Conservation (phyloP, 768 basidiomycete species). For the Boletus pseudopeckii region DNA sequence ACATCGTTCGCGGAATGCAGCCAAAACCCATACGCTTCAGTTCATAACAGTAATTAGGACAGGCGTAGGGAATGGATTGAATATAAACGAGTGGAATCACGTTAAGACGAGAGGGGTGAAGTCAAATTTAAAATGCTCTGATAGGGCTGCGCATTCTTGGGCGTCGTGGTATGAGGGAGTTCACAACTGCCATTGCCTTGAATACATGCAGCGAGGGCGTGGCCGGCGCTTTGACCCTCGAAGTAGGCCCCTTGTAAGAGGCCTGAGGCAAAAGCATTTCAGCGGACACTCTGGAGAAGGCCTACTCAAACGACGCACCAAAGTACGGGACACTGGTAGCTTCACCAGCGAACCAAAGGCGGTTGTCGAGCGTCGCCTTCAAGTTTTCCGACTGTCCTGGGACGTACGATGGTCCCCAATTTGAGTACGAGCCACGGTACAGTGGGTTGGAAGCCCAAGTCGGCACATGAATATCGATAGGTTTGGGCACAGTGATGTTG, state of each 20-base stretch:
- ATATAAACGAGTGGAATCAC: background rate
- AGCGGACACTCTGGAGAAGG: background rate
- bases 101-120: background rate
- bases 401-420: conserved; percentile 64
- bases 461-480: conserved; percentile 52
- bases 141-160: conserved; percentile 35
- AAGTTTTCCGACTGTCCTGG: conserved; percentile 53
- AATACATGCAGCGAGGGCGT: conserved; percentile 42
- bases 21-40: background rate
- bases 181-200: conserved; percentile 22
- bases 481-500: conserved; percentile 49
- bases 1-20: background rate
- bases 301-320: conserved; percentile 39
- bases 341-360: conserved; percentile 64
- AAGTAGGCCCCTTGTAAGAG: conserved; percentile 59
- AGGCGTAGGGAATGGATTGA: background rate
- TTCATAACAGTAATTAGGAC: background rate
- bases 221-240: conserved; percentile 45
- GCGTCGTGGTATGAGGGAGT: conserved; percentile 24
- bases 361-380: conserved; percentile 46
- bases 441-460: conserved; percentile 53
- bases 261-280: conserved; percentile 31
- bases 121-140: conserved; percentile 12
- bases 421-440: conserved; percentile 50
- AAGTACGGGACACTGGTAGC: conserved; percentile 56